Evolutionary conservation across 805 yeast species (phyloP), one percentile per base, ranked within the genome.

Genomic region (Metschnikowia cubensis): DNA sequence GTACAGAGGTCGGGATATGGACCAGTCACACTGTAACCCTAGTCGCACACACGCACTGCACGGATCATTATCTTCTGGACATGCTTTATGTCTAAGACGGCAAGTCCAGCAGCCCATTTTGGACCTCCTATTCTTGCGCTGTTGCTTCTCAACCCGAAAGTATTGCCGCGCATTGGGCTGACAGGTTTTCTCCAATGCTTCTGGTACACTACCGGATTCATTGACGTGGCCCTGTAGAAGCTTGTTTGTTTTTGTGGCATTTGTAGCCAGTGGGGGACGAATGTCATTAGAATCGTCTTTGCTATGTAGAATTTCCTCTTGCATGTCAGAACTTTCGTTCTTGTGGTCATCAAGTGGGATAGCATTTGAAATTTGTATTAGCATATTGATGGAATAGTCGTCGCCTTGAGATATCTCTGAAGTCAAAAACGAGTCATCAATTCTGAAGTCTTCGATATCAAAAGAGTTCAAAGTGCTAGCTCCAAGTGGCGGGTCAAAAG

Each of bases 41-140:
- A 58, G 48, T 6, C 61, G 52, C 13, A 13, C 14, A 44, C 61
- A 58, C 14, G 55, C 48, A 6, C 54, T 45, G 48, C 61, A 58
- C 2, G 55, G 52, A 8, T 22, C 22, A 11, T 50, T 47, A 25
- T 58, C 58, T 37, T 56, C 55, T n/a, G 60, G 58, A 40, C 61
- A 58, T 2, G 57, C 54, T 43, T 58, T 58, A 41, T 56, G 61
- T 20, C 61, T 56, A 14, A 58, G 41, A 6, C 61, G 54, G 39
- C 61, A 58, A 1, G 59, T 58, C 61, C 61, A 58, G 42, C 61
- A 58, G 14, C 60, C 60, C 6, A 45, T 31, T 31, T 45, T 50
- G 2, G 57, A 55, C 17, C 58, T 35, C 14, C 20, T 48, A 6
- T 35, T 49, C 22, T 45, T 41, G 40, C 20, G 11, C 15, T 29